Conservation (phyloP, 257 asterid species). For the Gentiana dahurica region DNA sequence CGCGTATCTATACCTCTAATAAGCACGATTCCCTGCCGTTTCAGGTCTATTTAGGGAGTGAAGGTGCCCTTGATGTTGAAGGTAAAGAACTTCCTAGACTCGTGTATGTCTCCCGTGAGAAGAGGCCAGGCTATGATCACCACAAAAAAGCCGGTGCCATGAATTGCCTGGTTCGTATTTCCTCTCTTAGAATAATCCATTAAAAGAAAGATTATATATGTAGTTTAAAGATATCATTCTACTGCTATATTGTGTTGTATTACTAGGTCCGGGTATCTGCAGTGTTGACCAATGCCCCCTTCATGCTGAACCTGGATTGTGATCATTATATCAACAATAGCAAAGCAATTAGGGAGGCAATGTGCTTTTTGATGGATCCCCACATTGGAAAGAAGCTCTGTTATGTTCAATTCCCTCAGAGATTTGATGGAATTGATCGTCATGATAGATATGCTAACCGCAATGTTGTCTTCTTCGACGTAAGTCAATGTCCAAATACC, state of each 20-base stretch:
- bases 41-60: slow-evolving; percentile 72
- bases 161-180: slow-evolving; percentile 56
- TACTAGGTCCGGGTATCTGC: slow-evolving; percentile 73
- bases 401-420: slow-evolving; percentile 77
- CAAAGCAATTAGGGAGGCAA: slow-evolving; percentile 70
- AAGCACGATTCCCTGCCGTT: background rate
- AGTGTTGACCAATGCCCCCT: slow-evolving; percentile 77
- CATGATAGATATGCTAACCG: slow-evolving; percentile 88
- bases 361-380: slow-evolving; percentile 90
- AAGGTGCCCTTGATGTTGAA: slow-evolving; percentile 83
- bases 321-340: slow-evolving; percentile 83
- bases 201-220: no score
- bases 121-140: slow-evolving; percentile 72
- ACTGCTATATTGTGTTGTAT: background rate
- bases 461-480: slow-evolving; percentile 76
- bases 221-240: background rate
- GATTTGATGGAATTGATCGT: slow-evolving; percentile 81
- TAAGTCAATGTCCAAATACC: slow-evolving; percentile 9
- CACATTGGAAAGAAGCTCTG: slow-evolving; percentile 80
- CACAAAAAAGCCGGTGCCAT: slow-evolving; percentile 90
- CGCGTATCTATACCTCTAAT: background rate
- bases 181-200: no score
- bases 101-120: slow-evolving; percentile 81
- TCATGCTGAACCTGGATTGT: slow-evolving; percentile 79
- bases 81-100: slow-evolving; percentile 76